Base-by-base conservation (phyloP, 495 filamentous ascomycete species). In the Penicillium soppii region DNA sequence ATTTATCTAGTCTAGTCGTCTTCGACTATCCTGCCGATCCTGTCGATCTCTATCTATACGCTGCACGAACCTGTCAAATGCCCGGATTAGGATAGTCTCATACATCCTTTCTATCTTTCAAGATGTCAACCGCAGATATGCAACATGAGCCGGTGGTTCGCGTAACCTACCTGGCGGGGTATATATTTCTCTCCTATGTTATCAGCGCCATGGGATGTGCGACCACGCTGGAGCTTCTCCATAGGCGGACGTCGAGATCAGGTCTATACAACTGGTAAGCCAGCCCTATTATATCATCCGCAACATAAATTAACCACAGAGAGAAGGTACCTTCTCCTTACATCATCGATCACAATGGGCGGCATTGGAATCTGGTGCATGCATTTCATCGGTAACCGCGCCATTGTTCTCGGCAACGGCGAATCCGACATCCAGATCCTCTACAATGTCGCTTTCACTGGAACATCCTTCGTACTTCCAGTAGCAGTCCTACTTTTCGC, bases 301-400 rank as follows among this genome's bases (percentile, higher is more conserved):
- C 36, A 40, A 10, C 4, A 25, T 10, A 16, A 42, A 17, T 42
- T 48, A 17, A 50, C n/a, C 8, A 8, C 8, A 17, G 0, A 20
- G 15, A 27, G 47, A 7, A 92, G 88, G 79, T 80, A 87, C 54
- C 80, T 92, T 5, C 77, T 95, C 1, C 61, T 84, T 2, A 83
- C 79, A 23, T 85, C 88, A 15, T 82, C 90, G 2, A 71, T 90
- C 6, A 78, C 84, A 6, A 90, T 95, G 86, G 91, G 90, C 1
- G 87, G 87, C 0, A 80, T 94, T 26, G 82, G 87, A n/a, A 91
- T 92, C 50, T 89, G 84, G 85, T 84, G 79, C 53, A 89, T 89
- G 85, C 91, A 95, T 62, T 95, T 84, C 58, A 85, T 95, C 53
- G 90, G 89, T 22, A 94, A 95, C 55, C 79, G 87, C 16, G 90